A percentile compares a stretch with the other conserved stretches of the same genome.
Evolutionary conservation across 352 stramenopile species (phyloP).

Genomic region (Albugo laibachii): DNA sequence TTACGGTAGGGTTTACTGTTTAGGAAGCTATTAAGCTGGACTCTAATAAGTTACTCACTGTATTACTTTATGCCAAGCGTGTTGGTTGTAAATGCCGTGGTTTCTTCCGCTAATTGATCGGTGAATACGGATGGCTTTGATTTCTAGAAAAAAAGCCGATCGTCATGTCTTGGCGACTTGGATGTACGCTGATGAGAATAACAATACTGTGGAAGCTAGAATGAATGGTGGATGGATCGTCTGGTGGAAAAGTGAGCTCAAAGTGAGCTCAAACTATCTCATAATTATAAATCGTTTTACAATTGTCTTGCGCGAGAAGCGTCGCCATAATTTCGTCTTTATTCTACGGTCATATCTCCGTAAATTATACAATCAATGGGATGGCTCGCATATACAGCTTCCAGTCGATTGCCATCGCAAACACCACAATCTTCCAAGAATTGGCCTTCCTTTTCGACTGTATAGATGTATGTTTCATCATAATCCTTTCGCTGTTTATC

Average conservation of each 20-base stretch:
- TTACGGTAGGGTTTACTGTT: no score
- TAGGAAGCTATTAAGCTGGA: no score
- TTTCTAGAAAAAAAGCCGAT: constrained; percentile 48
- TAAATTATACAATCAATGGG: constrained; percentile 51
- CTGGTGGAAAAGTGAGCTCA: constrained; percentile 52
- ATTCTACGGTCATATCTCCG: constrained; percentile 39
- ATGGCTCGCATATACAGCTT: constrained; percentile 56
- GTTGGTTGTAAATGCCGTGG: no score
- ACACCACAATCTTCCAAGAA: constrained; percentile 36
- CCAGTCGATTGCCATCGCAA: constrained; percentile 25
- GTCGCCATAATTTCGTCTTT: constrained; percentile 36
- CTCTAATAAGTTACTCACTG: no score
- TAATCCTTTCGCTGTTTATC: constrained; percentile 42
- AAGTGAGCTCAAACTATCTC: constrained; percentile 34
- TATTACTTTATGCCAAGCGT: no score
- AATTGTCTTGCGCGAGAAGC: constrained; percentile 43
- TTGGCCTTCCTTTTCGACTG: constrained; percentile 69
- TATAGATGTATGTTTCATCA: constrained; percentile 28
- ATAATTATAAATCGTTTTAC: constrained; percentile 39
- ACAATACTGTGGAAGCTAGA: constrained; percentile 17
- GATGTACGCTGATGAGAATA: constrained; percentile 47
- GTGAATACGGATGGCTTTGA: constrained; percentile 65
- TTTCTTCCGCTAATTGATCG: no score
- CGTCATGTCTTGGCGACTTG: constrained; percentile 31
- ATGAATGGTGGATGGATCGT: constrained; percentile 55